phyloP scores from a whole-genome alignment of 352 stramenopile species.

The Phytophthora europaea region DNA sequence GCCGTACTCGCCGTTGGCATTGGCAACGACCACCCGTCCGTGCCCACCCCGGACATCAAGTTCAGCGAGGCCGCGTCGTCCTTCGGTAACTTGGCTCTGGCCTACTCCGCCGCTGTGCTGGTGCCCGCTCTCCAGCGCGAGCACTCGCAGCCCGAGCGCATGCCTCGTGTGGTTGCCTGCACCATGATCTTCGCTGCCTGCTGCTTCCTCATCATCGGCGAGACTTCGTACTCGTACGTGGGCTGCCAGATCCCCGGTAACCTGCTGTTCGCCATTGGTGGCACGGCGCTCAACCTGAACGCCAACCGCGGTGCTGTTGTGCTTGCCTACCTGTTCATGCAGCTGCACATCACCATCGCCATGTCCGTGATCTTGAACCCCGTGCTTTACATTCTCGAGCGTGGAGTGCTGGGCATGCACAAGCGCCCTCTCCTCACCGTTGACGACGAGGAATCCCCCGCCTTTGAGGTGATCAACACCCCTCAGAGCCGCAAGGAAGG shows the following conservation, averaged over 20 bases:
- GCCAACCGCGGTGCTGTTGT: constrained; percentile 49
- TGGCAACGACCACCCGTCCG: constrained; percentile 40
- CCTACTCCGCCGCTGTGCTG: constrained; percentile 57
- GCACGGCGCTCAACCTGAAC: constrained; percentile 45
- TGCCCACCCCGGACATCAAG: constrained; percentile 42
- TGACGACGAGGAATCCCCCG: constrained; percentile 33
- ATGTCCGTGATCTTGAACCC: constrained; percentile 58
- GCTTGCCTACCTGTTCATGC: constrained; percentile 59
- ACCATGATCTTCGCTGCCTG: constrained; percentile 53
- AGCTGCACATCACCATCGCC: constrained; percentile 61
- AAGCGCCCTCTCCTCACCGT: constrained; percentile 33
- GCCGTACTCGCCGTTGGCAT: constrained; percentile 47
- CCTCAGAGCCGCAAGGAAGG: constrained; percentile 27
- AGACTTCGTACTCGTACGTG: constrained; percentile 47
- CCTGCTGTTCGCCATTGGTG: constrained; percentile 57
- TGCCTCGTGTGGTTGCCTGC: constrained; percentile 52
- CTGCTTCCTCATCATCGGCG: constrained; percentile 55
- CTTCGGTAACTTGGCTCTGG: constrained; percentile 61
- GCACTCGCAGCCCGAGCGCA: constrained; percentile 56
- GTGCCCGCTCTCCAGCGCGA: constrained; percentile 59
- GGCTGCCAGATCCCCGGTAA: constrained; percentile 66
- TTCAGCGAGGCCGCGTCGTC: constrained; percentile 52
- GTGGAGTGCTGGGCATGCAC: constrained; percentile 55
- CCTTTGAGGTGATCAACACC: constrained; percentile 22
- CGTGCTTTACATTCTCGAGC: constrained; percentile 55